phyloP scores from a whole-genome alignment of 768 basidiomycete genomes.

The Peribolospora kevripleyi region DNA sequence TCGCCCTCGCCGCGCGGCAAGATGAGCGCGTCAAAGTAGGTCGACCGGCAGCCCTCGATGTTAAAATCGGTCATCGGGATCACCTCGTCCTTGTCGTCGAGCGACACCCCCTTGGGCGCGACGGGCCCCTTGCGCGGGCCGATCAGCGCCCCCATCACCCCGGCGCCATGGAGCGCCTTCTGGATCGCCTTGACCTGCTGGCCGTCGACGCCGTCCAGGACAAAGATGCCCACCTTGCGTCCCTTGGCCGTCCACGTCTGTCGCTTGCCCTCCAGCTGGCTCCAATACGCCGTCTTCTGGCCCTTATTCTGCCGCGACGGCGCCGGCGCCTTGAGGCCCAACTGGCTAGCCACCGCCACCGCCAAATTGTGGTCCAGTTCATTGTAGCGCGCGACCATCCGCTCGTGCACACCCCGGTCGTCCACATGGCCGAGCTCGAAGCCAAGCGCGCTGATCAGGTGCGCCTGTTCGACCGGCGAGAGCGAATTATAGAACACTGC shows the following conservation, averaged over 20 bases:
- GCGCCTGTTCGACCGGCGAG: slow-evolving; percentile 37
- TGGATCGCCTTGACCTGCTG: slow-evolving; percentile 36
- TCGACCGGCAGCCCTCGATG: slow-evolving; percentile 53
- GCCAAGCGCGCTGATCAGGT: slow-evolving; percentile 41
- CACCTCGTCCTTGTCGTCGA: slow-evolving; percentile 14
- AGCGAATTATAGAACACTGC: slow-evolving; percentile 70
- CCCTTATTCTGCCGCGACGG: slow-evolving; percentile 35
- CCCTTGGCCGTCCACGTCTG: slow-evolving; percentile 26
- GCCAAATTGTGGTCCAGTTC: slow-evolving; percentile 54
- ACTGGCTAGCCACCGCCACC: slow-evolving; percentile 36
- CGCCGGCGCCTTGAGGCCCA: slow-evolving; percentile 36
- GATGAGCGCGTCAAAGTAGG: slow-evolving; percentile 57
- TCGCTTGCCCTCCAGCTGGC: slow-evolving; percentile 11
- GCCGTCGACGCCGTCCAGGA: slow-evolving; percentile 49
- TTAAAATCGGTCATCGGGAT: slow-evolving; percentile 35
- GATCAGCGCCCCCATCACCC: slow-evolving; percentile 39
- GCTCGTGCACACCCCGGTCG: slow-evolving; percentile 42
- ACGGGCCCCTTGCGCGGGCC: slow-evolving; percentile 39
- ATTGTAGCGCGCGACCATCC: slow-evolving; percentile 42
- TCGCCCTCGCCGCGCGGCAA: slow-evolving; percentile 39
- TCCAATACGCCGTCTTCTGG: slow-evolving; percentile 33
- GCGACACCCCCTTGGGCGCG: slow-evolving; percentile 10
- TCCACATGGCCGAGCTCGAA: slow-evolving; percentile 73
- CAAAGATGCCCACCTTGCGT: slow-evolving; percentile 44
- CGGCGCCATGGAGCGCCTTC: slow-evolving; percentile 28